Evolutionary conservation across 2,329 filamentous ascomycete genomes (phyloP).

Genomic region (Epicoccum nigrum): DNA sequence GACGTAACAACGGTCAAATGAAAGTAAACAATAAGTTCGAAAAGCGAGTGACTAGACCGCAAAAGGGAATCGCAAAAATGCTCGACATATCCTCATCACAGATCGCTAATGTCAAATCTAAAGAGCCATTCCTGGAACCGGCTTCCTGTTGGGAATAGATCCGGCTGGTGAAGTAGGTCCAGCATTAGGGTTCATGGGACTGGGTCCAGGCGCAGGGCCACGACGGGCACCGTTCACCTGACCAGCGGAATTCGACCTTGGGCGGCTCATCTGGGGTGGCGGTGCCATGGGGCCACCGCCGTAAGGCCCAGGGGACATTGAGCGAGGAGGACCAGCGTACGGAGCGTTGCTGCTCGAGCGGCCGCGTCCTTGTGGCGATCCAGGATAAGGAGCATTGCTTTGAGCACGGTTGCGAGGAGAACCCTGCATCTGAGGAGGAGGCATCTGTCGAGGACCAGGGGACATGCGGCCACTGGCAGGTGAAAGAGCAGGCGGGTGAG

Average conservation of each 20-base stretch:
- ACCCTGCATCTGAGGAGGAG: conserved; percentile 31
- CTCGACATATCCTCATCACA: conserved; percentile 32
- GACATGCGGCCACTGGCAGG: conserved; percentile 45
- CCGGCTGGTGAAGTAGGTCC: conserved; percentile 9
- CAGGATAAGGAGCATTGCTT: conserved; percentile 45
- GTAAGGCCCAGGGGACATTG: conserved; percentile 49
- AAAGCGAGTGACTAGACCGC: conserved; percentile 9
- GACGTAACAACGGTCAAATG: conserved; percentile 11
- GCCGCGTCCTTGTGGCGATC: conserved; percentile 26
- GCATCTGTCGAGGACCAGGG: conserved; percentile 43
- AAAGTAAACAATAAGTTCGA: conserved; percentile 19
- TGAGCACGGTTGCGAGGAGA: conserved; percentile 40
- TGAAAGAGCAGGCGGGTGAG: conserved; percentile 54
- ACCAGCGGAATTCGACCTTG: conserved; percentile 47
- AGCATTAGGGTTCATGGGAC: conserved; percentile 39
- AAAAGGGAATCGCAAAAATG: conserved; percentile 23
- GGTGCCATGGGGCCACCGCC: conserved; percentile 44
- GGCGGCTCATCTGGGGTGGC: conserved; percentile 42
- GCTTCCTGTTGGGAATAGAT: conserved; percentile 52
- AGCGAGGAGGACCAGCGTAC: conserved; percentile 43
- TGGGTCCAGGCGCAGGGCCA: conserved; percentile 41
- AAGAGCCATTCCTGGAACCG: conserved; percentile 55
- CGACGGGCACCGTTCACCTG: conserved; percentile 36
- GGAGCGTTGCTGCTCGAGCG: conserved; percentile 49
- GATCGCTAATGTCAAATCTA: conserved; percentile 24